Conservation (phyloP, 108 stramenopile species). For the Skeletonema grethae region DNA sequence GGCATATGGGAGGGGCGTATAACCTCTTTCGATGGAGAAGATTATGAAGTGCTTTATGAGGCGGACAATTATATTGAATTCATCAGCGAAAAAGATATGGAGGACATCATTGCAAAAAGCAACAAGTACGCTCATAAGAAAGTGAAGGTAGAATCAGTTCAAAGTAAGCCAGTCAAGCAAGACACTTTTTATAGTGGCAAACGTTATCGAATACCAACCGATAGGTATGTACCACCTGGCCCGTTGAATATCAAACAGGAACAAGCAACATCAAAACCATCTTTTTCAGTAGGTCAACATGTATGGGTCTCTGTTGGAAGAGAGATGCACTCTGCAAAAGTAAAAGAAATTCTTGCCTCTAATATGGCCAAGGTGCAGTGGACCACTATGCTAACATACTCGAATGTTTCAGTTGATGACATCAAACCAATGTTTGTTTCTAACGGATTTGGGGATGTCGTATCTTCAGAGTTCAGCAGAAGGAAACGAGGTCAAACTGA, state of each 20-base stretch:
- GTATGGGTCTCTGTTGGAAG: conserved; percentile 22
- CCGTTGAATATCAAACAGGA: not conserved
- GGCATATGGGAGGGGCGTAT: conserved; percentile 9
- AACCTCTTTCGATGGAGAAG: conserved; percentile 6
- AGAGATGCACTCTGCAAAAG: conserved; percentile 16
- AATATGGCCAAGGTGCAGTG: conserved; percentile 15
- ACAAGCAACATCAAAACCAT: not conserved
- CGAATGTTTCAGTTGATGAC: conserved; percentile 1
- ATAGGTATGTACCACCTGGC: not conserved
- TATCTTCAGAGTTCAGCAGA: conserved; percentile 4
- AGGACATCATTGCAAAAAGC: conserved; percentile 7
- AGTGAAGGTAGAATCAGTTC: not conserved
- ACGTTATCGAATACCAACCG: not conserved
- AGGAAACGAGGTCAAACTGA: conserved; percentile 9
- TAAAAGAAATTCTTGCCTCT: conserved; percentile 7
- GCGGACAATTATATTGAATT: conserved; percentile 4
- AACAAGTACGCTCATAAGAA: not conserved
- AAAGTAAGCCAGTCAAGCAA: not conserved
- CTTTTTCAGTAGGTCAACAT: conserved; percentile 22
- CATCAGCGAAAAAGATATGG: not conserved
- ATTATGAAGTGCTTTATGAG: conserved; percentile 1
- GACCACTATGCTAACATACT: not conserved
- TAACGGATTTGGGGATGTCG: not conserved
- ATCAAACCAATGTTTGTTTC: conserved; percentile 12
- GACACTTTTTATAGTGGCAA: not conserved